phyloP scores from a whole-genome alignment of 192 early-diverging fungal genomes.

The Thamnidium elegans region DNA sequence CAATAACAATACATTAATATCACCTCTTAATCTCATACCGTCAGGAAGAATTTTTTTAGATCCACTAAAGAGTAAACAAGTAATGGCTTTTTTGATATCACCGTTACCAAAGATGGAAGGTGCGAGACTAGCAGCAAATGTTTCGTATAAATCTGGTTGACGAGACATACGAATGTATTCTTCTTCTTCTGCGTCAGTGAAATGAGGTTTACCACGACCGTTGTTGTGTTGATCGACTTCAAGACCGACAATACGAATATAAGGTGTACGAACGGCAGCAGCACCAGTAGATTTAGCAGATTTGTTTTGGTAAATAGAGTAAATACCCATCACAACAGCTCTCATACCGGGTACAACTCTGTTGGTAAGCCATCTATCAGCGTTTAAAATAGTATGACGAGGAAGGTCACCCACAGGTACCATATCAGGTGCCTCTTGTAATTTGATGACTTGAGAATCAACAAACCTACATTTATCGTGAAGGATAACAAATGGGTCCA shows the following conservation, averaged over 20 bases:
- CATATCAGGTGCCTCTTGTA: conserved; percentile 96
- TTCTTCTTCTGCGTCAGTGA: conserved; percentile 91
- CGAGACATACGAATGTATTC: conserved; percentile 88
- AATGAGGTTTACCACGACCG: conserved; percentile 60
- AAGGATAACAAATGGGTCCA: conserved; percentile 93
- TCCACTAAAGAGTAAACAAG: conserved; percentile 94
- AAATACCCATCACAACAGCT: conserved; percentile 91
- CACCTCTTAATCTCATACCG: conserved; percentile 94
- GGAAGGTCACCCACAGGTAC: conserved; percentile 98
- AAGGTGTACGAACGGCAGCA: conserved; percentile 89
- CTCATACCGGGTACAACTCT: conserved; percentile 92
- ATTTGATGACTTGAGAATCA: conserved; percentile 95
- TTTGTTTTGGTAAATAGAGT: conserved; percentile 87
- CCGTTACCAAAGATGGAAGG: conserved; percentile 94
- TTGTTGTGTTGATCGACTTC: conserved; percentile 70
- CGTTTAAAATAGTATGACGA: conserved; percentile 87
- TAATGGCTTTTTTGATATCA: conserved; percentile 97
- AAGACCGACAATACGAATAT: conserved; percentile 92
- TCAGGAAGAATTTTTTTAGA: conserved; percentile 95
- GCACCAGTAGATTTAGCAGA: conserved; percentile 64
- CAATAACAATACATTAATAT: conserved; percentile 95
- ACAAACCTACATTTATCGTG: conserved; percentile 96
- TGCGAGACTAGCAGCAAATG: conserved; percentile 91
- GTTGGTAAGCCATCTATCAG: conserved; percentile 86
- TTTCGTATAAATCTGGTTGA: conserved; percentile 81